Conservation (phyloP, 2,329 filamentous ascomycete species). For the Colletotrichum somersetense region DNA sequence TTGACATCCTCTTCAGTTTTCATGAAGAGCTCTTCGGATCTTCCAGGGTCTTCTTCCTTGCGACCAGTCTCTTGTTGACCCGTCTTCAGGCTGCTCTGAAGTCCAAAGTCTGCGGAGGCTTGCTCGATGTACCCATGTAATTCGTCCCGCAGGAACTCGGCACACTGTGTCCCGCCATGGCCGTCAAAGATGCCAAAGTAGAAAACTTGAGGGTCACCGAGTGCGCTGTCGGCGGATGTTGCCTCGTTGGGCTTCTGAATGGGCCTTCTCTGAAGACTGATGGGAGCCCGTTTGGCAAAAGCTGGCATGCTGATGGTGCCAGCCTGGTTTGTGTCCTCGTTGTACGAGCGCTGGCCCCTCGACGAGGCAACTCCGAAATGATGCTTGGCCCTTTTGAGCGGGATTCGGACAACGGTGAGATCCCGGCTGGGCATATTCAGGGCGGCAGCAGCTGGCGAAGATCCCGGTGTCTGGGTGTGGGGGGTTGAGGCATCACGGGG, state of each 20-base stretch:
- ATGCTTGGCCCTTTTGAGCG: slow-evolving; percentile 92
- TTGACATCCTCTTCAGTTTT: slow-evolving; percentile 63
- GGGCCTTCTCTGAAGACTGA: slow-evolving; percentile 64
- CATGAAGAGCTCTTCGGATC: slow-evolving; percentile 57
- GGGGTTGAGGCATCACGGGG: slow-evolving; percentile 87
- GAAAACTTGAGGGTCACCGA: slow-evolving; percentile 94
- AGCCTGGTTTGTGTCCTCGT: slow-evolving; percentile 94
- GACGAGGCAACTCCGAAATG: slow-evolving; percentile 88
- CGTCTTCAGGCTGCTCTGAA: slow-evolving; percentile 79
- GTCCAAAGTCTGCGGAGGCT: slow-evolving; percentile 79
- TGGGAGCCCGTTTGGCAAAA: slow-evolving; percentile 86
- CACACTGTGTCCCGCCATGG: slow-evolving; percentile 91
- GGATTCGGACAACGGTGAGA: slow-evolving; percentile 94
- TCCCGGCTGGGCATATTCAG: slow-evolving; percentile 75
- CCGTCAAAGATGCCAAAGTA: slow-evolving; percentile 98
- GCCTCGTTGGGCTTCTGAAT: slow-evolving; percentile 68
- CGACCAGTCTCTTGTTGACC: slow-evolving; percentile 49
- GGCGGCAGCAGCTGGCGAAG: slow-evolving; percentile 69
- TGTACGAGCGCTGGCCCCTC: slow-evolving; percentile 86
- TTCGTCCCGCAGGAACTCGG: slow-evolving; percentile 85
- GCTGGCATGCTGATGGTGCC: slow-evolving; percentile 94
- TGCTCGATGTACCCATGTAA: slow-evolving; percentile 92
- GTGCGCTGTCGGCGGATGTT: slow-evolving; percentile 79
- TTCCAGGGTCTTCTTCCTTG: slow-evolving; percentile 50
- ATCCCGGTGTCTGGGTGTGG: slow-evolving; percentile 70